Evolutionary conservation across 75 land plant species (phyloP).

Genomic region (Larix kaempferi): DNA sequence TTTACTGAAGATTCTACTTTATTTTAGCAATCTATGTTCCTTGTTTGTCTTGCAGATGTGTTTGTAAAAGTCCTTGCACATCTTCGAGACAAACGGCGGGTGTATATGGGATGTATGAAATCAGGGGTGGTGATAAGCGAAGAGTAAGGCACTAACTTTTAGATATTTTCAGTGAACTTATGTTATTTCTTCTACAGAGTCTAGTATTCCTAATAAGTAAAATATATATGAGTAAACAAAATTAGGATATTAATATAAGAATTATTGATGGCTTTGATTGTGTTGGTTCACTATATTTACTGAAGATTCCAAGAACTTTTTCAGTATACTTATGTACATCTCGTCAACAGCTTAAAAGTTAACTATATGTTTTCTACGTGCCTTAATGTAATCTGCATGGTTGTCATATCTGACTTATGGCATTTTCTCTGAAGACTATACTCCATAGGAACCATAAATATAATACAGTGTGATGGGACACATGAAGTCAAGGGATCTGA

Average conservation of each 20-base stretch:
- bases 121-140: slow-evolving; percentile 81
- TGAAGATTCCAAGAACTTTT: neutral
- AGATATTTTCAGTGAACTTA: neutral
- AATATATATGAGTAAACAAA: neutral
- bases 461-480: slow-evolving; percentile 43
- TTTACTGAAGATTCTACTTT: neutral
- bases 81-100: slow-evolving; percentile 56
- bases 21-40: neutral
- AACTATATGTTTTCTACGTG: neutral
- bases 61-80: slow-evolving; percentile 65
- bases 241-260: neutral
- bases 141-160: slow-evolving; percentile 38
- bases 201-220: neutral
- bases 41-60: slow-evolving; percentile 43
- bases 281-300: neutral
- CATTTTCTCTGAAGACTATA: neutral
- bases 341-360: too few species aligned
- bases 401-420: neutral
- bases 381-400: neutral
- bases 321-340: neutral
- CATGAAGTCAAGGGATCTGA: slow-evolving; percentile 87
- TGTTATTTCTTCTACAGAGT: slow-evolving; percentile 1
- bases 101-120: slow-evolving; percentile 96
- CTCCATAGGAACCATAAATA: neutral
- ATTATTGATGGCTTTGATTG: neutral